A percentile compares a stretch with the other conserved stretches of the same genome.
Conservation (phyloP, 73 alveolate species). For the Diophrys appendiculata region DNA sequence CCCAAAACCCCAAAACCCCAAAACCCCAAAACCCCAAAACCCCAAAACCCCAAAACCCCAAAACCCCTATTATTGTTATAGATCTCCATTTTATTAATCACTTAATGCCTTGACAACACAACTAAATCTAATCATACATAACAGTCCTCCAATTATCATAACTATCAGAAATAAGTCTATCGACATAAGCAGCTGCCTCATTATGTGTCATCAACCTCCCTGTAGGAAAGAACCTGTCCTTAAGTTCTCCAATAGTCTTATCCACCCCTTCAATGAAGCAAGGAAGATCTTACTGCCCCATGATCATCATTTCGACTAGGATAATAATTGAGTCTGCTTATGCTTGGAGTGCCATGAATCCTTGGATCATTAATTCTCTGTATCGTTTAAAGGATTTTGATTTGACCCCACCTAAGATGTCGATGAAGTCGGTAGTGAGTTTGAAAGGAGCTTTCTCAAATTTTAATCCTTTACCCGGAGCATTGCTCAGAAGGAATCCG, state of each 20-base stretch:
- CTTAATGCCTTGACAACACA: conserved; percentile 80
- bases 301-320: conserved; percentile 94
- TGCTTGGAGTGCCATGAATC: conserved; percentile 86
- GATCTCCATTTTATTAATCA: too few relatives aligned
- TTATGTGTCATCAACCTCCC: conserved; percentile 72
- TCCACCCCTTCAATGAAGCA: conserved; percentile 92
- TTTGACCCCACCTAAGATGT: conserved; percentile 90
- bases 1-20: too few relatives aligned
- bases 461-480: conserved; percentile 95
- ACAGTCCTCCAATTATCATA: conserved; percentile 85
- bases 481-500: conserved; percentile 90
- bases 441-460: conserved; percentile 98
- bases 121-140: conserved; percentile 83
- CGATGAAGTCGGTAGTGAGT: conserved; percentile 91
- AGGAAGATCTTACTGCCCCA: conserved; percentile 90
- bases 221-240: conserved; percentile 82
- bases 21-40: too few relatives aligned
- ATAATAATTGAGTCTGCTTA: conserved; percentile 86
- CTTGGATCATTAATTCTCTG: conserved; percentile 71
- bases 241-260: conserved; percentile 76
- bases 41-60: too few relatives aligned
- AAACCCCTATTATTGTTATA: too few relatives aligned
- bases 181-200: conserved; percentile 67
- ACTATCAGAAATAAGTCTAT: conserved; percentile 61
- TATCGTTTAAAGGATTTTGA: conserved; percentile 64